A percentile compares a stretch with the other conserved stretches of the same genome.
phyloP scores from a whole-genome alignment of 1,139 yeast genomes.

The Candida gigantensis region DNA sequence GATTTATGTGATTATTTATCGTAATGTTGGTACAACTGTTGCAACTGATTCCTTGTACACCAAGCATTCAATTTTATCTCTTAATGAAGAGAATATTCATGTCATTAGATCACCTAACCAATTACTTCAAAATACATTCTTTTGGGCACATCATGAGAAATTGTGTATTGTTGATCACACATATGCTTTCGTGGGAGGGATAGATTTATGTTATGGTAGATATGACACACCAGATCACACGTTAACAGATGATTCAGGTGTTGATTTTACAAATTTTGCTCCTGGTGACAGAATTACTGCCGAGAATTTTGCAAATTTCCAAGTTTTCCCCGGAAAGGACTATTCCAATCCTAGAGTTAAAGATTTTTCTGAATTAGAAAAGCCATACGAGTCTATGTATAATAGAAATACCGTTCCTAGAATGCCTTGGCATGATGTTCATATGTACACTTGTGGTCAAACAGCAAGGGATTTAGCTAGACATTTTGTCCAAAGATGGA shows the following conservation, averaged over 20 bases:
- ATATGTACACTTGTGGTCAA: slow-evolving; percentile 95
- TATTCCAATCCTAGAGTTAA: slow-evolving; percentile 93
- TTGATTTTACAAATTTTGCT: slow-evolving; percentile 39
- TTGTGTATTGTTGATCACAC: slow-evolving; percentile 84
- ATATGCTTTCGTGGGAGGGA: slow-evolving; percentile 90
- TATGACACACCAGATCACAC: slow-evolving; percentile 97
- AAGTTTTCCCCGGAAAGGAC: slow-evolving; percentile 94
- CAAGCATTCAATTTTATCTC: slow-evolving; percentile 83
- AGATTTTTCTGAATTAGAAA: slow-evolving; percentile 78
- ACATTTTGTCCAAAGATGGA: slow-evolving; percentile 98
- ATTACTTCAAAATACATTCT: slow-evolving; percentile 85
- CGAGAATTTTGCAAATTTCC: slow-evolving; percentile 50
- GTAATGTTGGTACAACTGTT: slow-evolving; percentile 92
- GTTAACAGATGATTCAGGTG: slow-evolving; percentile 67
- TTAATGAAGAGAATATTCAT: slow-evolving; percentile 80
- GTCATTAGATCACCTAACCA: slow-evolving; percentile 96
- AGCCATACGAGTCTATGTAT: slow-evolving; percentile 91
- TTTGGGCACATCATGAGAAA: slow-evolving; percentile 99
- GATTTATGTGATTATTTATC: slow-evolving; percentile 83
- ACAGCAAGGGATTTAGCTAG: slow-evolving; percentile 90
- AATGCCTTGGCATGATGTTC: slow-evolving; percentile 99
- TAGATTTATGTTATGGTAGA: slow-evolving; percentile 93
- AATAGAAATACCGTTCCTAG: slow-evolving; percentile 80
- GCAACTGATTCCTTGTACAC: slow-evolving; percentile 94
- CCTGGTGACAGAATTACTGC: slow-evolving; percentile 28